A percentile compares a stretch with the other conserved stretches of the same genome.
phyloP scores from a whole-genome alignment of 108 stramenopile genomes.

The Chaetoceros tenuissimus region DNA sequence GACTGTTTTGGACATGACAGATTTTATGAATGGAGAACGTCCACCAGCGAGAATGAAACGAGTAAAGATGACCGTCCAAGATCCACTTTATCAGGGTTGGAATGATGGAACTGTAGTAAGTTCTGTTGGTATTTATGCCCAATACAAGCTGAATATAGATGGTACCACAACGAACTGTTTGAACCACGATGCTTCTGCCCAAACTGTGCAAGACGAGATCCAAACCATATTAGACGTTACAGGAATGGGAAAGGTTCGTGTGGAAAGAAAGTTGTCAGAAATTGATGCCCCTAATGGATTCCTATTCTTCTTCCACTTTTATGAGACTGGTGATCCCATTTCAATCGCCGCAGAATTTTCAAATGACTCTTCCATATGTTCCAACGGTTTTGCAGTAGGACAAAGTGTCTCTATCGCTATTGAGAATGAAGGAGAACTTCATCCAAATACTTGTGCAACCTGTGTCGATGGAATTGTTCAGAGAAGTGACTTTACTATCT shows the following conservation, averaged over 20 bases:
- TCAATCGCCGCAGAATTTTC: constrained; percentile 10
- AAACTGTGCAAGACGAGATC: constrained; percentile 12
- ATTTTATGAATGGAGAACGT: constrained; percentile 13
- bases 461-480: constrained; percentile 64
- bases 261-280: constrained; percentile 25
- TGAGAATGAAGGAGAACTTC: constrained; percentile 29
- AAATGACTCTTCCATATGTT: constrained; percentile 15
- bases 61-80: constrained; percentile 36
- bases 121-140: constrained; percentile 6
- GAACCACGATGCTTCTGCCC: constrained; percentile 28
- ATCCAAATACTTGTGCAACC: constrained; percentile 30
- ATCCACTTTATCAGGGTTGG: constrained; percentile 41
- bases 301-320: constrained; percentile 36
- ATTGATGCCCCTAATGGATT: constrained; percentile 37
- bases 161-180: constrained; percentile 30
- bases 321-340: constrained; percentile 25
- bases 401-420: constrained; percentile 28
- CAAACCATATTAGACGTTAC: constrained; percentile 20
- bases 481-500: constrained; percentile 31
- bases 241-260: constrained; percentile 25
- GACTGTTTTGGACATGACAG: constrained; percentile 32
- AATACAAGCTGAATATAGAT: constrained; percentile 18
- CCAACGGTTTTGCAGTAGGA: constrained; percentile 18
- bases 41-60: constrained; percentile 36
- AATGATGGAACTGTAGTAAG: constrained; percentile 29